Evolutionary conservation across 345 rosid genomes (phyloP).

Genomic region (Laguncularia racemosa): DNA sequence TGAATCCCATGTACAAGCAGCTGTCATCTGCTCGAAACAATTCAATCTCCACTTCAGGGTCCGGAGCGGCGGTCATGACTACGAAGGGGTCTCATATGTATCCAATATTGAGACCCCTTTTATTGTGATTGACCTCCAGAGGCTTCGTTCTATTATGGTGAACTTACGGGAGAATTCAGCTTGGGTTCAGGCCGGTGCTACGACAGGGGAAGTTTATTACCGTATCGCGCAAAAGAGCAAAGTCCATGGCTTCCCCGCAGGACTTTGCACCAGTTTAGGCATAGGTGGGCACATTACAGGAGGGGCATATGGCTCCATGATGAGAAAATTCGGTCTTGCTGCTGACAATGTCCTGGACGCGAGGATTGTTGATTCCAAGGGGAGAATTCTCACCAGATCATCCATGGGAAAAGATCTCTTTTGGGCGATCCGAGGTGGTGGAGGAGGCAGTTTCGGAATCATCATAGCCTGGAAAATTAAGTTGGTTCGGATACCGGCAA

Average conservation of each 20-base stretch:
- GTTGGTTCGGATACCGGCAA: slow-evolving; percentile 55
- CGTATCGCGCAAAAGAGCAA: slow-evolving; percentile 54
- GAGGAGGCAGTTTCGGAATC: slow-evolving; percentile 60
- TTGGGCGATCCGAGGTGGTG: slow-evolving; percentile 80
- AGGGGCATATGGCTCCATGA: slow-evolving; percentile 63
- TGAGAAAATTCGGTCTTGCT: slow-evolving; percentile 72
- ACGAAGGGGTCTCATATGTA: slow-evolving; percentile 53
- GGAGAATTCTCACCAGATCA: slow-evolving; percentile 39
- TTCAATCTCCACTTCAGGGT: slow-evolving; percentile 34
- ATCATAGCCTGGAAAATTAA: slow-evolving; percentile 52
- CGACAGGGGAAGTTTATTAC: slow-evolving; percentile 50
- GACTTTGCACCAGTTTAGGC: slow-evolving; percentile 57
- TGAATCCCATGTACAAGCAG: slow-evolving; percentile 55
- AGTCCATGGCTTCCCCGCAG: slow-evolving; percentile 58
- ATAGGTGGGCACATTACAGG: slow-evolving; percentile 63
- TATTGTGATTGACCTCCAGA: slow-evolving; percentile 40
- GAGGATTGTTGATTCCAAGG: slow-evolving; percentile 44
- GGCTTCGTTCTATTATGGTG: slow-evolving; percentile 34
- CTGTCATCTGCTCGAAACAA: slow-evolving; percentile 40
- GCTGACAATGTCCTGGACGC: slow-evolving; percentile 75
- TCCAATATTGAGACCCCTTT: slow-evolving; percentile 45
- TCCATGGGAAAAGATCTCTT: slow-evolving; percentile 62
- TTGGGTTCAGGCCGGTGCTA: slow-evolving; percentile 81
- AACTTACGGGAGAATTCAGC: slow-evolving; percentile 32
- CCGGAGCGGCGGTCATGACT: slow-evolving; percentile 74